These are phyloP conservation scores for Aspergillus fijiensis DNA, from an alignment of 2,329 filamentous ascomycete genomes.

Conservation along the genomic window DNA sequence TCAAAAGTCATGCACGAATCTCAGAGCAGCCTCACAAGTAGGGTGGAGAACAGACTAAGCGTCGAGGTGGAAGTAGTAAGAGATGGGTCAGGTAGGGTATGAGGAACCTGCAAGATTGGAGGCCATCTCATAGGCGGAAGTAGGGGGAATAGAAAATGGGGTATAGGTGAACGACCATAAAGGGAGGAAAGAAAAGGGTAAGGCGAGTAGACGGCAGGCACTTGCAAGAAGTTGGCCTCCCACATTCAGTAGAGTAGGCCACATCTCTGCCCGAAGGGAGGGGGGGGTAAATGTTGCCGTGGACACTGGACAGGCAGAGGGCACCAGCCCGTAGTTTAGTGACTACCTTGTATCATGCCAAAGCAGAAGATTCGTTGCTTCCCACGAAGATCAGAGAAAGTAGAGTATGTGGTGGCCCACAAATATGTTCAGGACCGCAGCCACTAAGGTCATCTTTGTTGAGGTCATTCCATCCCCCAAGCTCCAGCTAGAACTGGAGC, in stretches of 20 bases:
- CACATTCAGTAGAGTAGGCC: not conserved
- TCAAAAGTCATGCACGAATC: conserved; percentile 1
- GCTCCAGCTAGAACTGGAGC: not conserved
- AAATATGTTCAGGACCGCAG: not conserved
- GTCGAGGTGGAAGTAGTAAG: not conserved
- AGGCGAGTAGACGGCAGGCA: not conserved
- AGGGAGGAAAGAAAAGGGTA: not conserved
- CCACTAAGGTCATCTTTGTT: not conserved
- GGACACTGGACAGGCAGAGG: not conserved
- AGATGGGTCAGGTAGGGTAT: conserved; percentile 2
- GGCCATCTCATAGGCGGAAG: not conserved
- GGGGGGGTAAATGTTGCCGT: not conserved
- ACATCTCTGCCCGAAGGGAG: not conserved
- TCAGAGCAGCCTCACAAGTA: not conserved
- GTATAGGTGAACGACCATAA: not conserved
- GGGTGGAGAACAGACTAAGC: conserved; percentile 3
- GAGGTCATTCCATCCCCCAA: not conserved
- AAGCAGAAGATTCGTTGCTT: not conserved
- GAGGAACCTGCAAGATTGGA: not conserved
- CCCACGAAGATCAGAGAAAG: not conserved
- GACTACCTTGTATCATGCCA: conserved; percentile 5
- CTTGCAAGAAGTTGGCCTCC: not conserved
- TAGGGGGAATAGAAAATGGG: not conserved
- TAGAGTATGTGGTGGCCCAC: not conserved
- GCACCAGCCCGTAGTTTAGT: conserved; percentile 3